Percentiles rank a stretch among this genome's conserved stretches.
phyloP scores from a whole-genome alignment of 2,329 filamentous ascomycete genomes.

The Alternaria brassicicola region DNA sequence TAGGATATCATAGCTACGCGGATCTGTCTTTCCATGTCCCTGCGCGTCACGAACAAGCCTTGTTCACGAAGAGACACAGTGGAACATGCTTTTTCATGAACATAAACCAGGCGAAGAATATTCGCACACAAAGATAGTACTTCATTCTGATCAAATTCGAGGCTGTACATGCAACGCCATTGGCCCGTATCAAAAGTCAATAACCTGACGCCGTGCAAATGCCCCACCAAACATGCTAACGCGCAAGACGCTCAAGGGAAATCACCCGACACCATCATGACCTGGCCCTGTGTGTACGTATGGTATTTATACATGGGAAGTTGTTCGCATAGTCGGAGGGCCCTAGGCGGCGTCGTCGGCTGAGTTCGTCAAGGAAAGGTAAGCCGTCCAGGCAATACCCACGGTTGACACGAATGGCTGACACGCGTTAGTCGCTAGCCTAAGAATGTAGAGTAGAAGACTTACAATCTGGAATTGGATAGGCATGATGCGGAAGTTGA shows the following conservation, averaged over 20 bases:
- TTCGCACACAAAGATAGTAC: not conserved
- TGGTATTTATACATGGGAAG: conserved; percentile 23
- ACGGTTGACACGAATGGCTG: conserved; percentile 95
- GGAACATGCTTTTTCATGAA: not conserved
- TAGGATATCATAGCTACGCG: not conserved
- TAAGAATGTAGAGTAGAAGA: conserved; percentile 24
- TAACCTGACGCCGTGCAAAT: conserved; percentile 26
- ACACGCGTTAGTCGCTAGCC: conserved; percentile 11
- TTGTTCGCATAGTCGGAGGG: conserved; percentile 9
- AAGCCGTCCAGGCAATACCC: conserved; percentile 97
- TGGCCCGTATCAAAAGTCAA: conserved; percentile 10
- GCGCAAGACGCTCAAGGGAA: conserved; percentile 25
- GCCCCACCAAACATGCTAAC: conserved; percentile 28
- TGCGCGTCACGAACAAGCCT: not conserved
- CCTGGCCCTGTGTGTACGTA: conserved; percentile 19
- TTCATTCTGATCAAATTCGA: conserved; percentile 9
- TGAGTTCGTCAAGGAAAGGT: conserved; percentile 89
- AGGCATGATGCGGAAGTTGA: conserved; percentile 96
- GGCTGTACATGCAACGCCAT: conserved; percentile 6
- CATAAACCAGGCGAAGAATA: not conserved
- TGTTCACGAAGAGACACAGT: not conserved
- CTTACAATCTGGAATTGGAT: conserved; percentile 95
- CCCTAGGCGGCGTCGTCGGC: conserved; percentile 67
- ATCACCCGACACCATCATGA: conserved; percentile 15
- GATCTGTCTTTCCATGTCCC: not conserved